These are phyloP conservation scores for Immersiporthe knoxdaviesiana DNA, from an alignment of 2,329 filamentous ascomycete genomes.

Conservation along the genomic window DNA sequence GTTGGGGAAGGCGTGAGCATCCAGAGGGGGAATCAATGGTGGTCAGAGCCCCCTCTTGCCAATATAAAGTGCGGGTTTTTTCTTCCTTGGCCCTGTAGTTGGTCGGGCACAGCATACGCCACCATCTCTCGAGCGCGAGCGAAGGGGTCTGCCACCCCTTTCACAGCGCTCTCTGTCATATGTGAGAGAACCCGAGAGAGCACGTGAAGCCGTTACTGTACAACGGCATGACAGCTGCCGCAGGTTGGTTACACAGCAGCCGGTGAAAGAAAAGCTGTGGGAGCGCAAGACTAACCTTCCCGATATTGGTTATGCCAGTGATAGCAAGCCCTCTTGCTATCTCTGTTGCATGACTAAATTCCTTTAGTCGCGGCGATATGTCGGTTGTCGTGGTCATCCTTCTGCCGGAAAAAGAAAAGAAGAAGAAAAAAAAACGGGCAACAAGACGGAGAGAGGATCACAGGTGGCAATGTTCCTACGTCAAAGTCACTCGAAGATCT, in stretches of 20 bases:
- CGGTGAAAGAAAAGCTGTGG: constrained; percentile 6
- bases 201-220: constrained; percentile 8
- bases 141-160: constrained; percentile 12
- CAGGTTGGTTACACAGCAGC: constrained; percentile 25
- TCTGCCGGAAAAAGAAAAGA: background rate
- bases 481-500: background rate
- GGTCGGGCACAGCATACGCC: background rate
- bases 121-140: constrained; percentile 11
- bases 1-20: constrained; percentile 15
- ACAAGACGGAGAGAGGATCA: background rate
- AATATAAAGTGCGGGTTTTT: constrained; percentile 1
- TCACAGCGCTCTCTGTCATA: constrained; percentile 11
- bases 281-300: background rate
- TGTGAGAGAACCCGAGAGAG: background rate
- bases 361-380: background rate
- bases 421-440: background rate
- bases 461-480: background rate
- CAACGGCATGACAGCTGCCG: background rate
- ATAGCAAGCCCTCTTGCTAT: background rate
- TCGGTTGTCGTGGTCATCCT: background rate
- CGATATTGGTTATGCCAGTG: background rate
- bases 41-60: constrained; percentile 10
- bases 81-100: constrained; percentile 2
- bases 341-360: background rate
- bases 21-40: background rate